phyloP scores from a whole-genome alignment of 2,329 filamentous ascomycete genomes.

The Xylariales sp. region DNA sequence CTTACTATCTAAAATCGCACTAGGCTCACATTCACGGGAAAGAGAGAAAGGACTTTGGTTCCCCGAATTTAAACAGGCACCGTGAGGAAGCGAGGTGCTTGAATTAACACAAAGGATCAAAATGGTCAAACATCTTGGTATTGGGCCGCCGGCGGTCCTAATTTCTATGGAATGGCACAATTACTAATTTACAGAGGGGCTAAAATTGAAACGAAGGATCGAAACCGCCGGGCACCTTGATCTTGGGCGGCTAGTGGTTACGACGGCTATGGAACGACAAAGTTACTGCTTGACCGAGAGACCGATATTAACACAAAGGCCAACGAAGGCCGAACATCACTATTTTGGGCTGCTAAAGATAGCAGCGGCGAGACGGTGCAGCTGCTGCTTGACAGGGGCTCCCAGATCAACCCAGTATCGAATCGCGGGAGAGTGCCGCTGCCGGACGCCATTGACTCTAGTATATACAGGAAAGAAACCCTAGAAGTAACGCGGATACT shows the following conservation, averaged over 20 bases:
- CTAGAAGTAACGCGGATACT: neutral
- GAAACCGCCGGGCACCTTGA: neutral
- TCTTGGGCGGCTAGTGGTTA: neutral
- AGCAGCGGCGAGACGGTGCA: neutral
- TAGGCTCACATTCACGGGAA: neutral
- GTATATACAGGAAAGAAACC: too few relatives aligned
- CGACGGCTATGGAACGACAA: too few relatives aligned
- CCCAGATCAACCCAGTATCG: neutral
- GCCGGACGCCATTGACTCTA: too few relatives aligned
- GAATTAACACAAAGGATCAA: neutral
- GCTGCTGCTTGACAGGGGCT: slow-evolving; percentile 19
- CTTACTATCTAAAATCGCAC: neutral
- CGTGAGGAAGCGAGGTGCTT: neutral
- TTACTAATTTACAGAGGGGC: slow-evolving; percentile 5
- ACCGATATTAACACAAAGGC: neutral
- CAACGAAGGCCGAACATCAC: neutral
- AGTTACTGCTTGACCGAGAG: slow-evolving; percentile 5
- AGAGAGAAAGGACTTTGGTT: neutral
- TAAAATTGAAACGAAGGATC: neutral
- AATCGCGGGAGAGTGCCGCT: too few relatives aligned
- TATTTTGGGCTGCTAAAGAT: neutral
- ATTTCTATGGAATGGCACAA: too few relatives aligned
- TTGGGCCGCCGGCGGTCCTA: too few relatives aligned
- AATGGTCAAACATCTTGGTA: too few relatives aligned
- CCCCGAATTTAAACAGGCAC: neutral